Evolutionary conservation across 139 green algal genomes (phyloP), one percentile per base, ranked within the genome.

Genomic region (Haematococcus sp.): DNA sequence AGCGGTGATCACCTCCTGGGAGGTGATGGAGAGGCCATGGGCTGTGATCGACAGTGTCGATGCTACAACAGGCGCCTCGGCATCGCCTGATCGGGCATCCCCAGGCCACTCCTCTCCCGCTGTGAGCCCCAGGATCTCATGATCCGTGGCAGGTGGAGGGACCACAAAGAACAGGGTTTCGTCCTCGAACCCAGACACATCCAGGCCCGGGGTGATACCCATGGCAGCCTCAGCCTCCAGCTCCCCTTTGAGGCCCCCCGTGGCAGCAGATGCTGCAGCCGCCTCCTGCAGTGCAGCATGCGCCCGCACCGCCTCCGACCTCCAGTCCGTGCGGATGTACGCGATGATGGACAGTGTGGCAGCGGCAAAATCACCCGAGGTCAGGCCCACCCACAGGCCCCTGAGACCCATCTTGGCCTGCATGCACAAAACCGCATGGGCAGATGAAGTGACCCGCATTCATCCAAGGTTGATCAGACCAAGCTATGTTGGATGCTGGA

Each of bases 331-430:
- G n/a, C 56, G 56, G 3, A n/a, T 19, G 4, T 33, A 25, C 9
- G 27, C 56, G 25, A n/a, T n/a, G 25, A 74, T 59, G 30, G 54
- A 74, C 34, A 79, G 64, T 33, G 19, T 35, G 13, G 73, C 73
- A 19, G 73, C 61, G 1, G 66, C n/a, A 9, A 84, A 76, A 30
- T 78, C 70, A 15, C 78, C 78, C 13, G 51, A 40, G 19, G 65
- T 58, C 66, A 84, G 79, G 32, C 78, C 78, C 0, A 75, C 46
- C 78, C 78, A 84, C 52, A 84, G 32, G 0, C 78, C 78, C 54
- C 66, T 59, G 9, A 84, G 63, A 4, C 78, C 73, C 68, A 76
- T 61, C 15, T 40, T 28, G 15, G 72, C 33, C 71, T 77, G 61
- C 4, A n/a, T 16, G 32, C 4, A 44, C 5, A 19, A 19, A 20